A percentile compares a stretch with the other conserved stretches of the same genome.
Conservation (phyloP, 371 early-diverging fungal species). For the Phascolomyces articulosus region DNA sequence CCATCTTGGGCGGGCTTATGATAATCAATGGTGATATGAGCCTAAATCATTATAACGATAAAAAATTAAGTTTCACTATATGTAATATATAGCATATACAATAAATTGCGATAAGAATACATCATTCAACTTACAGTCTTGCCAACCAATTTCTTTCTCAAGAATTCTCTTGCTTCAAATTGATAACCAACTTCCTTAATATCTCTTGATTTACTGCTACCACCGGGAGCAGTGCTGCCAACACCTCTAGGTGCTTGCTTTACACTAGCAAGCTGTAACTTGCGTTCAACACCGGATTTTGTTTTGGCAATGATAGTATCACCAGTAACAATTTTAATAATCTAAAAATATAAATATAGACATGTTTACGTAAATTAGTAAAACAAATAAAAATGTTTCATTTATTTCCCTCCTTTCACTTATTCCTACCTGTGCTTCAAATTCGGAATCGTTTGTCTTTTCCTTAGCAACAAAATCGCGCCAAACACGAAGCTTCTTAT, state of each 20-base stretch:
- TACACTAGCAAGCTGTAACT: conserved; percentile 83
- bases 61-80: neutral
- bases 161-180: conserved; percentile 85
- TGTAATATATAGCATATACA: neutral
- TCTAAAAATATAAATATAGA: conserved; percentile 18
- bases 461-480: conserved; percentile 54
- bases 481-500: conserved; percentile 85
- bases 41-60: conserved; percentile 22
- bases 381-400: no score
- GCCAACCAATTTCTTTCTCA: conserved; percentile 88
- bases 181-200: conserved; percentile 83
- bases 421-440: conserved; percentile 53
- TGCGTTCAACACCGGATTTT: conserved; percentile 67
- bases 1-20: conserved; percentile 87
- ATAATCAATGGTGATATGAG: conserved; percentile 85
- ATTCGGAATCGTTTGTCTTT: conserved; percentile 50
- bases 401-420: no score
- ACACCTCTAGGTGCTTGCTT: conserved; percentile 68
- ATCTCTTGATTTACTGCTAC: conserved; percentile 68
- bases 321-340: conserved; percentile 77
- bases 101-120: neutral
- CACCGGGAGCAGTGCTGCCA: conserved; percentile 38
- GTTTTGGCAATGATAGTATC: conserved; percentile 79
- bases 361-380: no score
- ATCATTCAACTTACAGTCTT: conserved; percentile 51